Evolutionary conservation across 1,139 yeast species (phyloP).

Genomic region (Saccharomyces pastorianus): DNA sequence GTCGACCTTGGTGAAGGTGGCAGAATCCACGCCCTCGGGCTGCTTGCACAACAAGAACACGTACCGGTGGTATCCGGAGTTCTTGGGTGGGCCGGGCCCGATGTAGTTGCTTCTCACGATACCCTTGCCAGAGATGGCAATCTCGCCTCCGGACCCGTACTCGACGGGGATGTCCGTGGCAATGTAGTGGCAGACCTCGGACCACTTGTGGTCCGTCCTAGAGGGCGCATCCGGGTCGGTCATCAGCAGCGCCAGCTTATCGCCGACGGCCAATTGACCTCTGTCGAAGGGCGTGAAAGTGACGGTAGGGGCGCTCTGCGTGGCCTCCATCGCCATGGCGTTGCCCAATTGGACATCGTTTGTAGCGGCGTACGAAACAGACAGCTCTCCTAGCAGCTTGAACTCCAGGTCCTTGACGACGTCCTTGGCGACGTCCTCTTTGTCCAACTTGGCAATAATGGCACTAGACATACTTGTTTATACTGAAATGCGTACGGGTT

Average conservation of each 20-base stretch:
- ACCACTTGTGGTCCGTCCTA: slow-evolving; percentile 71
- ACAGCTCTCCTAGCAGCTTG: slow-evolving; percentile 28
- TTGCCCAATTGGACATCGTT: slow-evolving; percentile 76
- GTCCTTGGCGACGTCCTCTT: slow-evolving; percentile 28
- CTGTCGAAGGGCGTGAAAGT: slow-evolving; percentile 39
- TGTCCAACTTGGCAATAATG: slow-evolving; percentile 21
- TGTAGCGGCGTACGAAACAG: slow-evolving; percentile 43
- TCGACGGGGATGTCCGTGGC: slow-evolving; percentile 46
- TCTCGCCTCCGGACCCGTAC: slow-evolving; percentile 6
- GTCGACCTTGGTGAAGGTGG: slow-evolving; percentile 12
- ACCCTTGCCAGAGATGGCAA: slow-evolving; percentile 14
- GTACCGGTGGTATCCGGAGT: slow-evolving; percentile 76
- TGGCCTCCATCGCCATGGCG: slow-evolving; percentile 51
- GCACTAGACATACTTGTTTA: slow-evolving; percentile 12
- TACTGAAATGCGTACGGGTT: too few species aligned
- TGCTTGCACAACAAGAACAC: slow-evolving; percentile 69
- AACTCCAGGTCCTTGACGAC: slow-evolving; percentile 21
- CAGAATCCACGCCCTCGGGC: slow-evolving; percentile 29
- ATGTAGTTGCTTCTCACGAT: slow-evolving; percentile 40
- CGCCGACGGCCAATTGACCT: slow-evolving; percentile 22
- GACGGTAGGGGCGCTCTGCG: slow-evolving; percentile 58
- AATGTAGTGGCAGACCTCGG: slow-evolving; percentile 76
- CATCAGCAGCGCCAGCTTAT: slow-evolving; percentile 43
- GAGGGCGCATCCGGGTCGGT: slow-evolving; percentile 96
- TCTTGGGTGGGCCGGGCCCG: slow-evolving; percentile 82